Base-by-base conservation (phyloP, 2,329 filamentous ascomycete species). In the Pseudocercospora musae region DNA sequence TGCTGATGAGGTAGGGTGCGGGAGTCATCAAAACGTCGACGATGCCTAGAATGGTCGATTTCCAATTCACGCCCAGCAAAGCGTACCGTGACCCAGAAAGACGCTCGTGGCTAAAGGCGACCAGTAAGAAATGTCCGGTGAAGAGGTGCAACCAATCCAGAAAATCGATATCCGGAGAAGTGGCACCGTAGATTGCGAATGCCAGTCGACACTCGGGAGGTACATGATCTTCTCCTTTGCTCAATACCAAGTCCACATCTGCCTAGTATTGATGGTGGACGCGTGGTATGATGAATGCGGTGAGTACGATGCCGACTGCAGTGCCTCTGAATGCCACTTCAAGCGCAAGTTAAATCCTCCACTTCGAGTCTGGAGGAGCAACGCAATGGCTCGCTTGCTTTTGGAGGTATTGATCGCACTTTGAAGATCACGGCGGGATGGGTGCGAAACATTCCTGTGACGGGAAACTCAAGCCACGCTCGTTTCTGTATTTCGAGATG, bases 31-130 rank as follows among this genome's bases (percentile, higher is more conserved):
- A 23, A 10, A 8, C 18, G 44, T 18, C 23, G 18, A 48, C 44
- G 4, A 20, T 25, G 2, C 44, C 44, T 7, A 48, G 7, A 4
- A 48, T 48, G 2, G 44, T 25, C 18, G 10, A 48, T 4, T 18
- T 48, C 44, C 44, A 48, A 1, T 48, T 48, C 5, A 48, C 44
- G 18, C 44, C 44, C 9, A 48, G 44, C 76, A 77, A 10, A 80
- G 77, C 25, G 80, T 76, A 1, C 80, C 81, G 62, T 78, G 79
- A 3, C 83, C 83, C 65, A 85, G 83, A 0, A 84, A 62, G 1
- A 80, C 76, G 11, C 77, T 81, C 0, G 82, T 82, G 1, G 72
- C 71, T 2, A 85, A 75, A 0, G 80, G 79, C 29, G 78, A 80
- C 81, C 82, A 85, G 64, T 80, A 78, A 9, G 79, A 81, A 21